Conservation (phyloP, 352 stramenopile species). For the Bremia lactucae region DNA sequence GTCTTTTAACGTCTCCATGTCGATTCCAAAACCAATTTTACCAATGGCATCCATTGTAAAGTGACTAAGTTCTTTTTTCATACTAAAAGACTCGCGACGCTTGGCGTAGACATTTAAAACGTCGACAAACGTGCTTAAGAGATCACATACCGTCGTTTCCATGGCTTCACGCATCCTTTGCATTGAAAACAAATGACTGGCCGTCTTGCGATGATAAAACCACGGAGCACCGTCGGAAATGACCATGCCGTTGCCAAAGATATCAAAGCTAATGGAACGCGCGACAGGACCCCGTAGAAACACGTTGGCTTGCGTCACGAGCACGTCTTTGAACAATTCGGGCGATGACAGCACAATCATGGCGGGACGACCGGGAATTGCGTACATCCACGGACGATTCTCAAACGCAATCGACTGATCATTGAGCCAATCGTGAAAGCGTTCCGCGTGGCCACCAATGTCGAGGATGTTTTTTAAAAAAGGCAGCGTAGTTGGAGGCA, state of each 20-base stretch:
- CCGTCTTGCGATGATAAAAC: conserved; percentile 59
- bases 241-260: conserved; percentile 54
- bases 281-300: conserved; percentile 45
- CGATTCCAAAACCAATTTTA: conserved; percentile 41
- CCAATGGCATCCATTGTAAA: conserved; percentile 58
- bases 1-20: conserved; percentile 21
- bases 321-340: conserved; percentile 34
- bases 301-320: conserved; percentile 45
- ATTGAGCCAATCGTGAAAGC: conserved; percentile 42
- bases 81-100: conserved; percentile 16
- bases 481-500: conserved; percentile 21
- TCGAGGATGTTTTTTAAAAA: conserved; percentile 36
- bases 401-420: conserved; percentile 27
- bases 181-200: conserved; percentile 84
- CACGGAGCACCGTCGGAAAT: conserved; percentile 29
- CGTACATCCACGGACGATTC: conserved; percentile 30
- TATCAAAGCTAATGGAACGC: conserved; percentile 24
- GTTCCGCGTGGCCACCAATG: conserved; percentile 16
- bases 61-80: conserved; percentile 27
- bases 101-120: conserved; percentile 13
- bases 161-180: conserved; percentile 41
- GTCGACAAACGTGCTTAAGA: conserved; percentile 19
- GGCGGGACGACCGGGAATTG: conserved; percentile 19
- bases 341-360: conserved; percentile 31
- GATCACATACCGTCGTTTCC: too few relatives aligned